Percentiles rank a stretch among this genome's conserved stretches.
Conservation (phyloP, 2,329 filamentous ascomycete species). For the Sclerotinia spermophila region DNA sequence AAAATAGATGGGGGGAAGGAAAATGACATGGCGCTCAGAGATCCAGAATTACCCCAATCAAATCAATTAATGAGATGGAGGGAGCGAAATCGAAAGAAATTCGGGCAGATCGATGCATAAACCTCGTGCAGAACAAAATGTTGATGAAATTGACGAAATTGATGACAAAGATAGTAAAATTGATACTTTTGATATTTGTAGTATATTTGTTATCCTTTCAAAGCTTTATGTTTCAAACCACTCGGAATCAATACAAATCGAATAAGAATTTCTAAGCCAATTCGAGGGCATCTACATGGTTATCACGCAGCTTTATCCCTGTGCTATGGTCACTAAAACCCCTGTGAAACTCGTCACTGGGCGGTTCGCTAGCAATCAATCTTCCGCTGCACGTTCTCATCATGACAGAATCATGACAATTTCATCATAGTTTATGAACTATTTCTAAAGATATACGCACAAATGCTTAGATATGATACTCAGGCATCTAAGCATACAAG, state of each 20-base stretch:
- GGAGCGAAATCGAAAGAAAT: not conserved
- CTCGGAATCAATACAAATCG: not conserved
- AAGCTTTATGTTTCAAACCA: not conserved
- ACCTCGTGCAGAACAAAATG: not conserved
- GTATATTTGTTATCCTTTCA: not conserved
- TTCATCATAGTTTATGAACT: not conserved
- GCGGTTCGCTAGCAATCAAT: not conserved
- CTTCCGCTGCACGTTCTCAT: not conserved
- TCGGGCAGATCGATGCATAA: not conserved
- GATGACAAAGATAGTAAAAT: not conserved
- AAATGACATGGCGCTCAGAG: not conserved
- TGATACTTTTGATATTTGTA: constrained; percentile 1
- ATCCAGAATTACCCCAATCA: not conserved
- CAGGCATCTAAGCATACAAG: not conserved
- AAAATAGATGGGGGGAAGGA: not conserved
- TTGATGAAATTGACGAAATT: not conserved
- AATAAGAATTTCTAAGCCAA: not conserved
- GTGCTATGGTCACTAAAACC: not conserved
- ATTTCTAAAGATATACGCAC: not conserved
- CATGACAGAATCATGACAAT: not conserved
- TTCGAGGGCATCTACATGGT: too few species aligned
- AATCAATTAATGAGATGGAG: not conserved
- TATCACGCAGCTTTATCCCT: not conserved
- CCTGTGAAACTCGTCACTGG: not conserved
- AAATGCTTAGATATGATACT: not conserved